These are phyloP conservation scores for Lecanoromycetidae sp. DNA, from an alignment of 2,329 filamentous ascomycete genomes.

Conservation along the genomic window DNA sequence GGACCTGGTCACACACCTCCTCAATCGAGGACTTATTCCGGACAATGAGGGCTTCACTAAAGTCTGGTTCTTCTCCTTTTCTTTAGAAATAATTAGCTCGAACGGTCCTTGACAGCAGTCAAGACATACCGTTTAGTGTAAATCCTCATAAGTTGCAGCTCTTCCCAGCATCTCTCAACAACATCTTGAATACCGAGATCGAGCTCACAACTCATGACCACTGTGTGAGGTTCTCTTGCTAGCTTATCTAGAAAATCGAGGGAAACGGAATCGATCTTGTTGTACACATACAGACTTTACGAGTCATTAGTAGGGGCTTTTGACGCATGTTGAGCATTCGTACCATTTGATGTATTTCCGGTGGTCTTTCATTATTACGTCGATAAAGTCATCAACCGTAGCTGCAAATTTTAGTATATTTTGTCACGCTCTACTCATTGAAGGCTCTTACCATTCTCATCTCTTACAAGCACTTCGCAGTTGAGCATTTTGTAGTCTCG, in stretches of 20 bases:
- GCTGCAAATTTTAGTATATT: slow-evolving; percentile 34
- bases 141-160: slow-evolving; percentile 76
- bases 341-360: slow-evolving; percentile 83
- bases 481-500: slow-evolving; percentile 98
- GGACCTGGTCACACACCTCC: slow-evolving; percentile 92
- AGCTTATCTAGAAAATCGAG: slow-evolving; percentile 87
- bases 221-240: slow-evolving; percentile 83
- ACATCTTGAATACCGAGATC: slow-evolving; percentile 90
- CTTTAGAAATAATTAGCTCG: slow-evolving; percentile 33
- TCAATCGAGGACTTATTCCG: slow-evolving; percentile 78
- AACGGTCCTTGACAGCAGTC: not conserved
- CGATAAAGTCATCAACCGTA: slow-evolving; percentile 96
- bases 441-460: slow-evolving; percentile 59
- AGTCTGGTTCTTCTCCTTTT: slow-evolving; percentile 81
- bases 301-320: not conserved
- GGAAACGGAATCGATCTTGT: slow-evolving; percentile 95
- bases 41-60: slow-evolving; percentile 85
- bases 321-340: slow-evolving; percentile 6
- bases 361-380: slow-evolving; percentile 98
- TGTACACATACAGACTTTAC: slow-evolving; percentile 82
- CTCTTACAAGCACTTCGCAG: slow-evolving; percentile 86
- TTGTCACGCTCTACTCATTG: not conserved
- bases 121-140: slow-evolving; percentile 65
- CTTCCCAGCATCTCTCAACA: slow-evolving; percentile 88
- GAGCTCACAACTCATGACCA: slow-evolving; percentile 94